These are phyloP conservation scores for Scenedesmus sp. DNA, from an alignment of 163 green algal species.

Conservation along the genomic window DNA sequence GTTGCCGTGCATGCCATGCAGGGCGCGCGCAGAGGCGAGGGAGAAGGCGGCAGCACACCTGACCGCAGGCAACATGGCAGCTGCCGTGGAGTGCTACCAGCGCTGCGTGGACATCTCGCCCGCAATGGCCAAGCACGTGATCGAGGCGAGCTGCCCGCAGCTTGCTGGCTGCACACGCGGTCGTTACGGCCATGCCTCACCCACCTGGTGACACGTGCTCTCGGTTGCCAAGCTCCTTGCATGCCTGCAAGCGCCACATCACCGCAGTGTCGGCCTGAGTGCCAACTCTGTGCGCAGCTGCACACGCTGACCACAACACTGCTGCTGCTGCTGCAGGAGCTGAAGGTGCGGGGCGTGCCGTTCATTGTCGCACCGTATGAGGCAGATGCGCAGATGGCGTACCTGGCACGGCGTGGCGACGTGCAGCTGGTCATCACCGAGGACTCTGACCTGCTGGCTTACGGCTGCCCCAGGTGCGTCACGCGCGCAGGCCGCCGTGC, in stretches of 20 bases:
- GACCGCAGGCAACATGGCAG: constrained; percentile 81
- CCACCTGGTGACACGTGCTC: not conserved
- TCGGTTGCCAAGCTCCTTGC: too few species aligned
- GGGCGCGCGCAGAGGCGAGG: constrained; percentile 77
- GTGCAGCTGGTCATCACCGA: constrained; percentile 94
- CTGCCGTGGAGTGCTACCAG: constrained; percentile 94
- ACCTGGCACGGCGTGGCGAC: constrained; percentile 79
- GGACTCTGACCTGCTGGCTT: constrained; percentile 96
- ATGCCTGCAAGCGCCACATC: too few species aligned
- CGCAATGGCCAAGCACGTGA: constrained; percentile 82
- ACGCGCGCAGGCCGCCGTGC: not conserved
- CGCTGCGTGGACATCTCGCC: constrained; percentile 92
- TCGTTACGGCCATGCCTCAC: too few species aligned
- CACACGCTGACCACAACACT: not conserved
- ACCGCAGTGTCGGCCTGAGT: too few species aligned
- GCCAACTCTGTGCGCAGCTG: too few species aligned
- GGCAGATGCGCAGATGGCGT: constrained; percentile 97
- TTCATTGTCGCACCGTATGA: constrained; percentile 99
- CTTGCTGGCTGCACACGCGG: not conserved
- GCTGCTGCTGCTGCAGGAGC: constrained; percentile 58
- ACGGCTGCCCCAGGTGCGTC: constrained; percentile 85
- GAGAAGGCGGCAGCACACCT: constrained; percentile 79
- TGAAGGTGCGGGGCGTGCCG: constrained; percentile 75
- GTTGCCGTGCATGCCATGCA: constrained; percentile 48
- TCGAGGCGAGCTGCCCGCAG: constrained; percentile 69